A percentile compares a stretch with the other conserved stretches of the same genome.
Evolutionary conservation across 148 eudicot species (phyloP).

Genomic region (Polygonum aviculare): DNA sequence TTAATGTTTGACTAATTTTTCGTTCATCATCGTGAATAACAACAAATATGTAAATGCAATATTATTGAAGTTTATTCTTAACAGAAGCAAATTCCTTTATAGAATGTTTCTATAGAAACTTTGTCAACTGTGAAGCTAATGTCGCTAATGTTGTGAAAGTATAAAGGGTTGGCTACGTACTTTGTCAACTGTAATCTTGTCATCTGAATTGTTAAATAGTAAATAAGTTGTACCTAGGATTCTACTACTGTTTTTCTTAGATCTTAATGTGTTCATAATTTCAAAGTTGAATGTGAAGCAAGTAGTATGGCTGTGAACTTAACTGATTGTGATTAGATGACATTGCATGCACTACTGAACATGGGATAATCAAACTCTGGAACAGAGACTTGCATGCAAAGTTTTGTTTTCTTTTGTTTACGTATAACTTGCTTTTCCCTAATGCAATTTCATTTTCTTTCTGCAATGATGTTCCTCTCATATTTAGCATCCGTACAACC

Average conservation of each 20-base stretch:
- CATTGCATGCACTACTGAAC: background rate
- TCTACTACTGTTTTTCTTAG: background rate
- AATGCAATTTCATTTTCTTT: constrained; percentile 3
- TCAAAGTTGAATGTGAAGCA: background rate
- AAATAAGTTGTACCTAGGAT: background rate
- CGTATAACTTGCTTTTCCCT: background rate
- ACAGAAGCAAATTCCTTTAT: background rate
- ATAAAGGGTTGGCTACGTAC: too few species aligned
- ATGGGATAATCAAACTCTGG: background rate
- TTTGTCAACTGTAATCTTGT: background rate
- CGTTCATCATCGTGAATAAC: background rate
- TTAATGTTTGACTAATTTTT: background rate
- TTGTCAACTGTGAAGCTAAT: too few species aligned
- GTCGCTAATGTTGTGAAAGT: too few species aligned
- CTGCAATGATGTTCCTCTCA: constrained; percentile 1
- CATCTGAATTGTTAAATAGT: background rate
- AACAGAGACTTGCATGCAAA: background rate
- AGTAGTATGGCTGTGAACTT: background rate
- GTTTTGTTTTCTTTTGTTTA: background rate
- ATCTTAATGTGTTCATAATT: background rate
- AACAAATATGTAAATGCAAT: background rate
- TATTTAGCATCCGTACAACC: constrained; percentile 69
- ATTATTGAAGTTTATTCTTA: background rate
- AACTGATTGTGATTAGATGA: background rate
- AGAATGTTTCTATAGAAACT: background rate